These are phyloP conservation scores for Vaucheria bursata DNA, from an alignment of 352 stramenopile genomes.

Conservation along the genomic window DNA sequence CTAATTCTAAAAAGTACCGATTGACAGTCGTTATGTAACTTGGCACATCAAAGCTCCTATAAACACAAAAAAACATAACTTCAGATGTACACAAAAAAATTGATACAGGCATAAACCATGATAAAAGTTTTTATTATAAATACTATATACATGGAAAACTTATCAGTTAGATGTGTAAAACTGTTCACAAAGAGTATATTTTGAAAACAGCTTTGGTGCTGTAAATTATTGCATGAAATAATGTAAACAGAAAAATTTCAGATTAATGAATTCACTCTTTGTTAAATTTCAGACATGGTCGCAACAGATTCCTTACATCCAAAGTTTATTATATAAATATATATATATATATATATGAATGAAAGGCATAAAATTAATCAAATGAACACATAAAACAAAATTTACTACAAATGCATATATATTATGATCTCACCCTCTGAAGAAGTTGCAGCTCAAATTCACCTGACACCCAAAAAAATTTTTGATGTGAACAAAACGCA, in stretches of 20 bases:
- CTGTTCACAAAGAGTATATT: no score
- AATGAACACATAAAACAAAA: neutral
- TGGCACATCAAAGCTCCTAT: constrained; percentile 19
- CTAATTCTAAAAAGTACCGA: constrained; percentile 34
- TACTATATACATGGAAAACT: no score
- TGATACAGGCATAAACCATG: neutral
- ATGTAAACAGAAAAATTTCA: neutral
- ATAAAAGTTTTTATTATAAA: neutral
- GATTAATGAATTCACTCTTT: neutral
- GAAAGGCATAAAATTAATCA: no score
- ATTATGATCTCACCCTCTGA: constrained; percentile 56
- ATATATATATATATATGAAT: neutral
- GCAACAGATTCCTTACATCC: no score
- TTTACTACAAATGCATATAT: neutral
- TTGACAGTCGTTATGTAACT: constrained; percentile 37
- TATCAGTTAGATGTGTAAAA: no score
- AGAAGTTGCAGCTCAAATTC: constrained; percentile 89
- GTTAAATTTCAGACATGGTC: neutral
- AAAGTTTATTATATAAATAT: no score
- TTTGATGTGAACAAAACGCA: neutral
- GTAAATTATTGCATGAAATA: neutral
- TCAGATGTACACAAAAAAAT: constrained; percentile 10
- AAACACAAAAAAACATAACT: neutral
- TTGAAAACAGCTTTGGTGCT: neutral
- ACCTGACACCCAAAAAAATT: constrained; percentile 60